Percentiles rank a stretch among this genome's conserved stretches.
phyloP scores from a whole-genome alignment of 2,329 filamentous ascomycete genomes.

The Aspergillus hiratsukae region DNA sequence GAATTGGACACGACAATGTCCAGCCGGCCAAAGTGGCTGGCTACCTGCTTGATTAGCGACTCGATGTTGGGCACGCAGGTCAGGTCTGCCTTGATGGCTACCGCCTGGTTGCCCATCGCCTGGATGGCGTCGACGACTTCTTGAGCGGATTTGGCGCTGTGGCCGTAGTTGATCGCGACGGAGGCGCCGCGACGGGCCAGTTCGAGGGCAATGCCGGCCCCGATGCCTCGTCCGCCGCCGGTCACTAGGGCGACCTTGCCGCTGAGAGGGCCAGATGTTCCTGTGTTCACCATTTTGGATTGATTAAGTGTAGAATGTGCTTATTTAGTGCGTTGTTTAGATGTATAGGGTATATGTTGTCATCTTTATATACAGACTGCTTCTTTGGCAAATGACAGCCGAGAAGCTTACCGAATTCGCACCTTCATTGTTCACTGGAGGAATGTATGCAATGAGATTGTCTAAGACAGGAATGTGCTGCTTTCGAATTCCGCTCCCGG shows the following conservation, averaged over 20 bases:
- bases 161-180: conserved; percentile 46
- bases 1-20: conserved; percentile 55
- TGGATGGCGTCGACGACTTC: conserved; percentile 64
- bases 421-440: background rate
- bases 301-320: background rate
- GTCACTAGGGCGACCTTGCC: conserved; percentile 38
- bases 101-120: conserved; percentile 57
- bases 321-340: background rate
- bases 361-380: background rate
- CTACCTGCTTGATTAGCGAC: conserved; percentile 59
- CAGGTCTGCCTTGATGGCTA: conserved; percentile 65
- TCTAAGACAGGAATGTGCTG: background rate
- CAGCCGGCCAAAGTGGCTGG: conserved; percentile 61
- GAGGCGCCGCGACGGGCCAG: conserved; percentile 37
- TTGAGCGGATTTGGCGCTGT: conserved; percentile 60
- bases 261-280: conserved; percentile 11
- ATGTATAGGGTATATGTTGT: background rate
- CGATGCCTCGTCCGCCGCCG: conserved; percentile 38
- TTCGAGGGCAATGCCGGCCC: conserved; percentile 39
- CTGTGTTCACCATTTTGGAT: background rate
- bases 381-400: background rate
- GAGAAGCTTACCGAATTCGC: background rate
- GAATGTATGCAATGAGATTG: background rate
- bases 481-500: background rate
- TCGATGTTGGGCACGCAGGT: conserved; percentile 60